Evolutionary conservation across 306 rosid genomes (phyloP).

Genomic region (Acmispon strigosus): DNA sequence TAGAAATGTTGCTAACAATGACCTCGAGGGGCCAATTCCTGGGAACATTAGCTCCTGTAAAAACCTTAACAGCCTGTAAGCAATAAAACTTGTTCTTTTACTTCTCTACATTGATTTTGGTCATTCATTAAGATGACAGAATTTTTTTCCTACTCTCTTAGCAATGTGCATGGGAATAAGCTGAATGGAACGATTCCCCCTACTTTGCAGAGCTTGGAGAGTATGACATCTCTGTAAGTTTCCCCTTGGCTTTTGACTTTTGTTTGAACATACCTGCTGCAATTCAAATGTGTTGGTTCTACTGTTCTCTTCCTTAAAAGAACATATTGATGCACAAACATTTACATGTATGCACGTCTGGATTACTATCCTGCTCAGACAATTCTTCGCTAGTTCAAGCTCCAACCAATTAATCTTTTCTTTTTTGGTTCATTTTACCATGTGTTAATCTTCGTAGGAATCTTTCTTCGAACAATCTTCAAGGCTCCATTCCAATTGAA

Average conservation of each 20-base stretch:
- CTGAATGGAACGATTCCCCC: slow-evolving; percentile 77
- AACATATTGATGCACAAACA: neutral
- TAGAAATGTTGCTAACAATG: slow-evolving; percentile 86
- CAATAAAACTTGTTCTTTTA: slow-evolving; percentile 1
- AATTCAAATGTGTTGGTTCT: neutral
- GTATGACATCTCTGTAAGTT: slow-evolving; percentile 93
- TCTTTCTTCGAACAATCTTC: slow-evolving; percentile 76
- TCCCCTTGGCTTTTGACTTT: neutral
- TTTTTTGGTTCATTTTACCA: neutral
- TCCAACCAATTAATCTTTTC: neutral
- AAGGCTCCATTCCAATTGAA: slow-evolving; percentile 77
- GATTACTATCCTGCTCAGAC: neutral
- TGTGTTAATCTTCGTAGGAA: slow-evolving; percentile 43
- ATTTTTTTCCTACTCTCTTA: neutral
- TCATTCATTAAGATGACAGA: neutral
- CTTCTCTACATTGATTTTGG: neutral
- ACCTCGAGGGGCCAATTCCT: slow-evolving; percentile 83
- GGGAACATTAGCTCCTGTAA: slow-evolving; percentile 76
- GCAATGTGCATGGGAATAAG: slow-evolving; percentile 76
- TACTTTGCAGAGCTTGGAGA: slow-evolving; percentile 78
- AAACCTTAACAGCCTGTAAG: slow-evolving; percentile 96
- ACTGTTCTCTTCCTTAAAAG: neutral
- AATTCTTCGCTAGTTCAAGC: neutral
- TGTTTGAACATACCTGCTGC: neutral
- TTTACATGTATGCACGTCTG: neutral